A percentile compares a stretch with the other conserved stretches of the same genome.
These are phyloP conservation scores for Diaporthe vaccinii DNA, from an alignment of 2,329 filamentous ascomycete species.

Conservation along the genomic window DNA sequence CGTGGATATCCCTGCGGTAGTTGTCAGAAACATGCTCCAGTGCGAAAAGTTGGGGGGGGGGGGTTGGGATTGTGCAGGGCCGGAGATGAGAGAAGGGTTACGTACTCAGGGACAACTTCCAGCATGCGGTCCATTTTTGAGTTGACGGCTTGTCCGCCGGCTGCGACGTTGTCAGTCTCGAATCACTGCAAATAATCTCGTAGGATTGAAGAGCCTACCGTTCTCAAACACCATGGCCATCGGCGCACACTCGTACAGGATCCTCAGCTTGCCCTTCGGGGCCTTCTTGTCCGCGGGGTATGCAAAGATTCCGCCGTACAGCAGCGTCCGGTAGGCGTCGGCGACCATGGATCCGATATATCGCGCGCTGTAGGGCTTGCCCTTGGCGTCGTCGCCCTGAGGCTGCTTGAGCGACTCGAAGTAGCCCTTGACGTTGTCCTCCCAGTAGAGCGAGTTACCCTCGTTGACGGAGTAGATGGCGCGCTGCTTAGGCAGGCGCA, in stretches of 20 bases:
- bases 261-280: slow-evolving; percentile 97
- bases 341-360: slow-evolving; percentile 99
- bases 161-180: slow-evolving; percentile 59
- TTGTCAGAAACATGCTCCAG: background rate
- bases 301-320: slow-evolving; percentile 97
- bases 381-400: slow-evolving; percentile 76
- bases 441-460: slow-evolving; percentile 98
- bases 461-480: slow-evolving; percentile 99
- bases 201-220: slow-evolving; percentile 68
- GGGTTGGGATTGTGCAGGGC: too few species aligned
- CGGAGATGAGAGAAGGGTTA: background rate
- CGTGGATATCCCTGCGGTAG: slow-evolving; percentile 79
- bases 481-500: slow-evolving; percentile 84
- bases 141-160: slow-evolving; percentile 92
- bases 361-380: slow-evolving; percentile 92
- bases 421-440: slow-evolving; percentile 87
- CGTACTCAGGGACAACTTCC: slow-evolving; percentile 81
- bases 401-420: slow-evolving; percentile 91
- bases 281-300: slow-evolving; percentile 99
- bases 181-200: background rate
- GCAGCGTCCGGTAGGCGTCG: slow-evolving; percentile 93
- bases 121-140: slow-evolving; percentile 93
- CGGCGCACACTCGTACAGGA: slow-evolving; percentile 97
- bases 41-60: too few species aligned
- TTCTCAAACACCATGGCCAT: slow-evolving; percentile 99